Conservation (phyloP, 1,284 basidiomycete species). For the Ustilago shanxiensis region DNA sequence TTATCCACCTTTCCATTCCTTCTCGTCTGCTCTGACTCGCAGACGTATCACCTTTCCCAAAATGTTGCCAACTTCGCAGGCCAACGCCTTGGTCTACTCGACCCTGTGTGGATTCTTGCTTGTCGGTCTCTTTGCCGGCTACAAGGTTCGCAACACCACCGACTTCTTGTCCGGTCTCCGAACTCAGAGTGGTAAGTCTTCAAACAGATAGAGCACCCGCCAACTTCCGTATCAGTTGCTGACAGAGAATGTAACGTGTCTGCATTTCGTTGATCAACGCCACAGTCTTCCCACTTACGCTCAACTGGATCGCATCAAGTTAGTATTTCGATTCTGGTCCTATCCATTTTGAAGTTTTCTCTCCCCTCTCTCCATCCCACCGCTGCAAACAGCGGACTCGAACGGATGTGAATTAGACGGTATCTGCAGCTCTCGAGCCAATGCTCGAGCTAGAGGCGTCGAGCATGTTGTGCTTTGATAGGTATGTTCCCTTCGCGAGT, state of each 20-base stretch:
- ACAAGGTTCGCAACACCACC: constrained; percentile 59
- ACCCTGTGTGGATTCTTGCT: constrained; percentile 68
- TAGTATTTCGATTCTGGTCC: constrained; percentile 44
- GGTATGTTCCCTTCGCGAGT: constrained; percentile 43
- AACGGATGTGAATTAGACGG: constrained; percentile 30
- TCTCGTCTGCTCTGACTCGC: neutral
- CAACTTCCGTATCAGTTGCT: neutral
- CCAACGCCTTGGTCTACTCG: constrained; percentile 67
- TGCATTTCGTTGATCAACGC: neutral
- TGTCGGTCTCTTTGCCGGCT: constrained; percentile 68
- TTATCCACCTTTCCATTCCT: neutral
- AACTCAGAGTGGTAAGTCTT: constrained; percentile 65
- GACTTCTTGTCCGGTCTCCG: constrained; percentile 68
- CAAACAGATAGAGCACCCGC: neutral
- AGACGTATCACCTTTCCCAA: neutral
- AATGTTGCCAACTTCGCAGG: constrained; percentile 56
- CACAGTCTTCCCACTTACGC: constrained; percentile 63
- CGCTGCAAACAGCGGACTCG: constrained; percentile 47
- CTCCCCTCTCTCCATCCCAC: constrained; percentile 25
- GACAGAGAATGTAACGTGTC: neutral
- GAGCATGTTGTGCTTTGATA: constrained; percentile 13
- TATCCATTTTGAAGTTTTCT: constrained; percentile 31
- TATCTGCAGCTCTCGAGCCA: constrained; percentile 4
- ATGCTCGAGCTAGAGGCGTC: constrained; percentile 5
- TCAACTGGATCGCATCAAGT: constrained; percentile 70